Conservation (phyloP, 768 basidiomycete genomes). For the Hericium coralloides region DNA sequence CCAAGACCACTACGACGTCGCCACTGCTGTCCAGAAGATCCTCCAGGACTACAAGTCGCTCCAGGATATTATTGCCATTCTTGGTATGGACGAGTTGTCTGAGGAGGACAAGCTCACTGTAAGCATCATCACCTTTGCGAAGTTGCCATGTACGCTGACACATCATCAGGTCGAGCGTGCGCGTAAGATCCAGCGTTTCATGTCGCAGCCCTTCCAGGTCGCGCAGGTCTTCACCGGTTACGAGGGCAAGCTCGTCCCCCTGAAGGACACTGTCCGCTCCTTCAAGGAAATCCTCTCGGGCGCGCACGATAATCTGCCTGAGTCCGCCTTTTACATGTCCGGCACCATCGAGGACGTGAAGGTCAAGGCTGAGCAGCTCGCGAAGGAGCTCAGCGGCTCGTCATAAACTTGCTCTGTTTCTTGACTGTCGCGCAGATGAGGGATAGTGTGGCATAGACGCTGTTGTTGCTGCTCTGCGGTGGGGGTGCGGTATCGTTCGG, state of each 20-base stretch:
- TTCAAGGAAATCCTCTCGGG: slow-evolving; percentile 98
- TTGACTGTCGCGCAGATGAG: not conserved
- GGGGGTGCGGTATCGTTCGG: not conserved
- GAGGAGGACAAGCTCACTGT: slow-evolving; percentile 99
- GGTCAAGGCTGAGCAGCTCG: slow-evolving; percentile 93
- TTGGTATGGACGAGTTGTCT: slow-evolving; percentile 99
- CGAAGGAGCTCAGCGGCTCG: slow-evolving; percentile 77
- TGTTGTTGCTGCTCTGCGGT: not conserved
- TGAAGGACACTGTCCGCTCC: slow-evolving; percentile 94
- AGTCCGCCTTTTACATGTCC: slow-evolving; percentile 98
- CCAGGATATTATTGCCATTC: slow-evolving; percentile 99
- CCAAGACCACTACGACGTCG: slow-evolving; percentile 90
- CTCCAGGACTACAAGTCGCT: slow-evolving; percentile 95
- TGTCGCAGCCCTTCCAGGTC: slow-evolving; percentile 99
- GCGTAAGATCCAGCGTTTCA: slow-evolving; percentile 98
- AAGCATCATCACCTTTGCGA: slow-evolving; percentile 22
- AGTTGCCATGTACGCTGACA: not conserved
- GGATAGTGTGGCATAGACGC: not conserved
- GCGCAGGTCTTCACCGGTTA: slow-evolving; percentile 99
- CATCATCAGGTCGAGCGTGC: slow-evolving; percentile 82
- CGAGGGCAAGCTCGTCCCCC: slow-evolving; percentile 91
- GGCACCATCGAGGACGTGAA: slow-evolving; percentile 98
- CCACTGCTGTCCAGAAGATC: slow-evolving; percentile 95
- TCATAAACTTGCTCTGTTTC: slow-evolving; percentile 13
- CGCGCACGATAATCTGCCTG: slow-evolving; percentile 80